Percentiles rank a stretch among this genome's conserved stretches.
Conservation (phyloP, 768 basidiomycete species). For the Leccinum pellstonianum region DNA sequence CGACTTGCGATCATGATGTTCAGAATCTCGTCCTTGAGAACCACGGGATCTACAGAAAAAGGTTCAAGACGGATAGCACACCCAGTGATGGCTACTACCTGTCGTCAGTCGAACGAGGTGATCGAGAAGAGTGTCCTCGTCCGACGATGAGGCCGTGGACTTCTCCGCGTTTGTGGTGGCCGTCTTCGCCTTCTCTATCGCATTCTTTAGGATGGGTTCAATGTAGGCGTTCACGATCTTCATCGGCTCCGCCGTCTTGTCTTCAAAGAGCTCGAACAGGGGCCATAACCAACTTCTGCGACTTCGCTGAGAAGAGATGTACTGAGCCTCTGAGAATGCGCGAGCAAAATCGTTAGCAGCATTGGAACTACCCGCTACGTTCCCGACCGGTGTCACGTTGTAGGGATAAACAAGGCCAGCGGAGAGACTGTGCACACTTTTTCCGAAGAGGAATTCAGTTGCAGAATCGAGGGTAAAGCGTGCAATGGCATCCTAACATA, state of each 20-base stretch:
- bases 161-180: slow-evolving; percentile 19
- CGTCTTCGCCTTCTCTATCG: slow-evolving; percentile 42
- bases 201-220: slow-evolving; percentile 44
- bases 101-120: slow-evolving; percentile 54
- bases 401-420: slow-evolving; percentile 53
- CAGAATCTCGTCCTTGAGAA: slow-evolving; percentile 34
- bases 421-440: slow-evolving; percentile 51
- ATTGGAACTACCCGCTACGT: slow-evolving; percentile 26
- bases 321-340: slow-evolving; percentile 51
- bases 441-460: slow-evolving; percentile 64
- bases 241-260: slow-evolving; percentile 49
- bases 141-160: slow-evolving; percentile 30
- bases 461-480: slow-evolving; percentile 68
- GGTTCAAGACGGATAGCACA: slow-evolving; percentile 15
- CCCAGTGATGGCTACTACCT: slow-evolving; percentile 25
- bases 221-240: slow-evolving; percentile 51
- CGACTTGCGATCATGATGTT: slow-evolving; percentile 37
- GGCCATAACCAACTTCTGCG: slow-evolving; percentile 54
- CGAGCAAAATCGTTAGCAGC: slow-evolving; percentile 43
- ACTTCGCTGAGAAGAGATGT: slow-evolving; percentile 41
- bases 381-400: slow-evolving; percentile 29
- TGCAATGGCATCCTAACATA: slow-evolving; percentile 49
- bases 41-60: slow-evolving; percentile 20
- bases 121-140: slow-evolving; percentile 53
- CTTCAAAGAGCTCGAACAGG: slow-evolving; percentile 47